These are phyloP conservation scores for Escovopsis weberi DNA, from an alignment of 2,329 filamentous ascomycete species.

Conservation along the genomic window DNA sequence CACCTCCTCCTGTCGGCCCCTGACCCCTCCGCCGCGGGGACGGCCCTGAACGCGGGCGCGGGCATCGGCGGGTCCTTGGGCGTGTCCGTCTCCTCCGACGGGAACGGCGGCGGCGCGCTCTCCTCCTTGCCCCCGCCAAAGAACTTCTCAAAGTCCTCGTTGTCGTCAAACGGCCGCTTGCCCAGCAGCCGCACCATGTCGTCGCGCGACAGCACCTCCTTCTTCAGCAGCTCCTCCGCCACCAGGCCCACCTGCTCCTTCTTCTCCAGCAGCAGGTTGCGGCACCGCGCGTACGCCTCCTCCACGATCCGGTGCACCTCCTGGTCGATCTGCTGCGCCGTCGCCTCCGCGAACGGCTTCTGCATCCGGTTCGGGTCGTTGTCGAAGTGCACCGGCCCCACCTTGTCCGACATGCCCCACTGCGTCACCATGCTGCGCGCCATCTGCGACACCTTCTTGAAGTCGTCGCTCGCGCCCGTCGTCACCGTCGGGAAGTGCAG, in stretches of 20 bases:
- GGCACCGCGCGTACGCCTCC: conserved; percentile 84
- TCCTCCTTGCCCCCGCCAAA: conserved; percentile 51
- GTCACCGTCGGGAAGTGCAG: conserved; percentile 95
- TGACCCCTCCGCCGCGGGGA: conserved; percentile 6
- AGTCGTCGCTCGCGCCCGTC: conserved; percentile 88
- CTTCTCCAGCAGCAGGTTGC: conserved; percentile 67
- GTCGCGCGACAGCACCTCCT: conserved; percentile 83
- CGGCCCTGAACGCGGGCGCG: conserved; percentile 22
- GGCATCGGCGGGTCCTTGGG: conserved; percentile 23
- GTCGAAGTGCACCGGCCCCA: conserved; percentile 85
- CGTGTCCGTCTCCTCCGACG: conserved; percentile 28
- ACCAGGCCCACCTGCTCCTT: conserved; percentile 79
- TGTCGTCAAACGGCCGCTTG: conserved; percentile 67
- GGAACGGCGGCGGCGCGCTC: conserved; percentile 43
- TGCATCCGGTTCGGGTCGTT: conserved; percentile 68
- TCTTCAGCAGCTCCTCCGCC: conserved; percentile 80
- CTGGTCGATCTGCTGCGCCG: conserved; percentile 77
- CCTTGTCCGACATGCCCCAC: conserved; percentile 94
- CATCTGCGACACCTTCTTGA: conserved; percentile 95
- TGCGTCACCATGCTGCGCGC: conserved; percentile 98
- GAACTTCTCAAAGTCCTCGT: conserved; percentile 85
- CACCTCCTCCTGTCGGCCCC: too few species aligned
- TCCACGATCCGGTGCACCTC: conserved; percentile 89
- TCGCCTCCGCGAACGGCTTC: conserved; percentile 93
- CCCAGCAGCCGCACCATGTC: conserved; percentile 86